phyloP scores from a whole-genome alignment of 805 yeast species.

The Myxozyma monticola region DNA sequence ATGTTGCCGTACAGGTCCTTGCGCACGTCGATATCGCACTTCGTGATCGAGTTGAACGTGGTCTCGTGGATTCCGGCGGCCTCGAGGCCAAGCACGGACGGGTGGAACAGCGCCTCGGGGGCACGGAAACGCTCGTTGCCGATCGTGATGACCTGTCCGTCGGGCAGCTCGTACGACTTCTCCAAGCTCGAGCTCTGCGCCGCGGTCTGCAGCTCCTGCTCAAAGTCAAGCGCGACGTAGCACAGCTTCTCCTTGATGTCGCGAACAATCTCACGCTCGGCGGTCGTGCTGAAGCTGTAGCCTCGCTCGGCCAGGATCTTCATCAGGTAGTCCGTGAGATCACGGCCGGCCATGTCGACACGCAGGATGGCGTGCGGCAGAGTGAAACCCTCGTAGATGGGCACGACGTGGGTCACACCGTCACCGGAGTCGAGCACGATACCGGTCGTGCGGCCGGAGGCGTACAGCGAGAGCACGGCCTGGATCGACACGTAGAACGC shows the following conservation, averaged over 20 bases:
- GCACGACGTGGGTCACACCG: constrained; percentile 99
- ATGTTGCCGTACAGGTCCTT: constrained; percentile 98
- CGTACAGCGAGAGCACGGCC: constrained; percentile 96
- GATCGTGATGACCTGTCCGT: constrained; percentile 98
- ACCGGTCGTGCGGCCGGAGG: constrained; percentile 99
- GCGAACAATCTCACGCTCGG: constrained; percentile 98
- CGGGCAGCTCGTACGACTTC: constrained; percentile 99
- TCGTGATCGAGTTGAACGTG: constrained; percentile 89
- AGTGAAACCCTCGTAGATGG: constrained; percentile 99
- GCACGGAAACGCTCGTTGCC: constrained; percentile 99
- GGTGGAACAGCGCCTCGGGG: constrained; percentile 99
- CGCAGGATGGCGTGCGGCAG: constrained; percentile 98
- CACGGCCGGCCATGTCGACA: constrained; percentile 99
- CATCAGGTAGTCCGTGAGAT: constrained; percentile 98
- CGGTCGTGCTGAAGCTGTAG: constrained; percentile 97
- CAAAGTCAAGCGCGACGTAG: constrained; percentile 98
- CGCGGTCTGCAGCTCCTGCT: constrained; percentile 99
- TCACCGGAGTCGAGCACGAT: constrained; percentile 99
- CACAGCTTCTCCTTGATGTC: constrained; percentile 97
- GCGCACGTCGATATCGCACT: constrained; percentile 99
- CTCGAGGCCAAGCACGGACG: constrained; percentile 85
- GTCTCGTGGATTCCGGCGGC: constrained; percentile 99
- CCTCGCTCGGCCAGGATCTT: constrained; percentile 98
- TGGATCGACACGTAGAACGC: constrained; percentile 99
- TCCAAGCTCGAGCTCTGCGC: constrained; percentile 97